phyloP scores from a whole-genome alignment of 352 stramenopile genomes.

The Phytophthora crassamura region DNA sequence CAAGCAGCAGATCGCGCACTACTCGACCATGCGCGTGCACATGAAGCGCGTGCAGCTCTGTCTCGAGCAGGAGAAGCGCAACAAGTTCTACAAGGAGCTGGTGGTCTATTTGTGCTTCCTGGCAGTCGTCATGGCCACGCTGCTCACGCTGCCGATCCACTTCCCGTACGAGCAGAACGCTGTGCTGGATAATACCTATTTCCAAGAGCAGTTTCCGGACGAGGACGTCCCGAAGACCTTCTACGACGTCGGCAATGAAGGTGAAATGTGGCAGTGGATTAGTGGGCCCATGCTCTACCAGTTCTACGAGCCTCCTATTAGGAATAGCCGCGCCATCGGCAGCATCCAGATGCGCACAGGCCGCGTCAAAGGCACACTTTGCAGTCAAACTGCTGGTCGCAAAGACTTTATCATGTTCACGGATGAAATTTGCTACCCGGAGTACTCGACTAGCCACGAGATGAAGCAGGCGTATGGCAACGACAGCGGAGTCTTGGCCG shows the following conservation, averaged over 20 bases:
- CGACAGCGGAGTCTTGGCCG: constrained; percentile 32
- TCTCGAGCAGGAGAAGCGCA: constrained; percentile 83
- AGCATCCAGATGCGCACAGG: constrained; percentile 72
- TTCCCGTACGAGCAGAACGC: constrained; percentile 82
- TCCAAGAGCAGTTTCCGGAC: constrained; percentile 73
- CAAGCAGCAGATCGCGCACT: constrained; percentile 66
- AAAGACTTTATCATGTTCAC: constrained; percentile 77
- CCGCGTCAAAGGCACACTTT: constrained; percentile 61
- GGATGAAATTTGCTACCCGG: constrained; percentile 75
- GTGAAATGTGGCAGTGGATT: constrained; percentile 81
- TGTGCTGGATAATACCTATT: constrained; percentile 61
- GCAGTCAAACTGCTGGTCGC: constrained; percentile 44
- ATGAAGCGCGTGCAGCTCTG: constrained; percentile 87
- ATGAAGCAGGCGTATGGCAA: constrained; percentile 62
- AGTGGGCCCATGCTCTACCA: constrained; percentile 68
- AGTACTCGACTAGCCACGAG: constrained; percentile 53
- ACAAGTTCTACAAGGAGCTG: constrained; percentile 85
- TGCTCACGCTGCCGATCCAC: constrained; percentile 73
- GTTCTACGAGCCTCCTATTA: constrained; percentile 71
- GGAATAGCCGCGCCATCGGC: constrained; percentile 68
- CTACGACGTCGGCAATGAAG: constrained; percentile 64
- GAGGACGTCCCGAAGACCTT: constrained; percentile 70
- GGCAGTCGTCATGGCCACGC: constrained; percentile 60
- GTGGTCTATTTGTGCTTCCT: constrained; percentile 80
- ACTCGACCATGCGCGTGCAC: constrained; percentile 85